Base-by-base conservation (phyloP, 2,329 filamentous ascomycete species). In the Trichoderma polysporum region DNA sequence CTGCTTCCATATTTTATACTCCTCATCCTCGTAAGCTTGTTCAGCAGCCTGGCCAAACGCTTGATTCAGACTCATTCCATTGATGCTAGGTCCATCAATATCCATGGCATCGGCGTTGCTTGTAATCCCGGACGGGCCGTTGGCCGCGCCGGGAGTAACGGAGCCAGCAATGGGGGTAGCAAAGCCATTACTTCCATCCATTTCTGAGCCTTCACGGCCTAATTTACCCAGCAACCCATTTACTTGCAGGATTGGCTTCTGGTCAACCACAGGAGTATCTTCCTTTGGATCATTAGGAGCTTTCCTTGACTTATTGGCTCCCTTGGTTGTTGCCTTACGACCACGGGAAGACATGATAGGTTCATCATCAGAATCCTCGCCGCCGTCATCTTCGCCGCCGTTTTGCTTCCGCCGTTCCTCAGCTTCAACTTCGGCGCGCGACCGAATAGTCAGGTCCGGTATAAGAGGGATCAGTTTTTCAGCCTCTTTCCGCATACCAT, bases 1-100 rank as follows among this genome's bases (percentile, higher is more conserved):
- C 78, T 98, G 94, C 81, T 98, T 99, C 95, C 96, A 99, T 39
- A 95, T 91, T 77, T 96, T 97, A 80, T 95, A 97, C 75, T 97
- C 94, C 67, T 98, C 94, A 72, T 98, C 94, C 72, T 96, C 88
- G 71, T 93, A 93, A 13, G 87, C 85, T 71, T 97, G 92, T 72
- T 96, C 91, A 15, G 83, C 85, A 33, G 86, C 86, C 67, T 90
- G 85, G 17, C 86, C 87, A 66, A 91, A 84, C 1, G 88, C 86
- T 60, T 90, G 87, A 45, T 84, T 85, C 22, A 91, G 75, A 0
- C 85, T 83, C 76, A 91, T 84, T 25, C 88, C 89, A 70, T 88
- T 90, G 45, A 92, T 81, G 2, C 89, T 90, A 6, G 90, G 86
- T 0, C 87, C 91, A 75, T 98, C 95, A 37, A 95, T 88, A 67